Conservation (phyloP, 2,329 filamentous ascomycete species). For the Cordyceps fumosorosea region DNA sequence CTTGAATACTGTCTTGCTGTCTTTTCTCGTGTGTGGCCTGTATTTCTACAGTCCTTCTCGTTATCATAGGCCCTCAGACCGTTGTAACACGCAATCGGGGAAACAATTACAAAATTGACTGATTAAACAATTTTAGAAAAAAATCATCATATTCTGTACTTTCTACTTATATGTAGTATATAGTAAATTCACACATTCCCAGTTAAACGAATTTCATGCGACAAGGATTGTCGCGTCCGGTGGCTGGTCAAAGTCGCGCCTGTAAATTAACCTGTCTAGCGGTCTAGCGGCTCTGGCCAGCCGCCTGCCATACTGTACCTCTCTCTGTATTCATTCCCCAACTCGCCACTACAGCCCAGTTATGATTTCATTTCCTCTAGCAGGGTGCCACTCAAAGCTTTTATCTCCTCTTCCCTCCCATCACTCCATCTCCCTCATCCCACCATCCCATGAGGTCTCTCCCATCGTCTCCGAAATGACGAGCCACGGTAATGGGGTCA, state of each 20-base stretch:
- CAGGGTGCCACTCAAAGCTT: neutral
- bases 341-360: neutral
- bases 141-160: neutral
- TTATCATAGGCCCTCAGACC: too few relatives aligned
- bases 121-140: neutral
- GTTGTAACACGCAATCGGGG: too few relatives aligned
- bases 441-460: slow-evolving; percentile 20
- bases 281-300: neutral
- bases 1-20: too few relatives aligned
- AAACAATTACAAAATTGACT: too few relatives aligned
- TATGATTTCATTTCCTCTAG: slow-evolving; percentile 2
- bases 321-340: neutral
- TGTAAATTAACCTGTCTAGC: neutral
- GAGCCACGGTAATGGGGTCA: slow-evolving; percentile 41
- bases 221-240: neutral
- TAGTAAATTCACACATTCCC: neutral
- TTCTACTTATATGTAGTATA: neutral
- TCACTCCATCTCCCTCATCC: neutral
- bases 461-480: slow-evolving; percentile 32
- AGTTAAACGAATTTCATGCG: neutral
- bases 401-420: neutral
- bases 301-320: neutral
- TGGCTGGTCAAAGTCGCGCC: neutral
- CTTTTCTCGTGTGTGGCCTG: too few relatives aligned
- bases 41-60: too few relatives aligned